Conservation (phyloP, 768 basidiomycete genomes). For the Naganishia onofrii region DNA sequence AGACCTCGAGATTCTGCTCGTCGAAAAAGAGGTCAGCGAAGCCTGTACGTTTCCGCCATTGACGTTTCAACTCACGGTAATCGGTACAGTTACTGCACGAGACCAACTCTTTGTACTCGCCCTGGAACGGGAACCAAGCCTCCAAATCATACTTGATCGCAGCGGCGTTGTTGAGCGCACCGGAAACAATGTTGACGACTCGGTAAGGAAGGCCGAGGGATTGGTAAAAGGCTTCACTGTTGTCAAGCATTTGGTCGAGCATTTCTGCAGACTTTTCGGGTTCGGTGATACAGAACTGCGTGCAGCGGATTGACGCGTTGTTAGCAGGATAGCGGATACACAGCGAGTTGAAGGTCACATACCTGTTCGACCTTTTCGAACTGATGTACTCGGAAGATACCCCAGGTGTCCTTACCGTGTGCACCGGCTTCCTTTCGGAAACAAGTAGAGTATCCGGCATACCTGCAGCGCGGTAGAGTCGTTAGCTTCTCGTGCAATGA, state of each 20-base stretch:
- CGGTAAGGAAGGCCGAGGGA: conserved; percentile 88
- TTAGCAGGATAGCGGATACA: conserved; percentile 22
- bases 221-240: conserved; percentile 93
- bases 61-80: conserved; percentile 69
- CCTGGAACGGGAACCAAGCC: conserved; percentile 99
- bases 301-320: background rate
- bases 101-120: conserved; percentile 92
- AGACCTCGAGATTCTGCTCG: conserved; percentile 81
- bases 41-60: background rate
- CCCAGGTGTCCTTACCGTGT: conserved; percentile 97
- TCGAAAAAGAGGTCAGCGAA: background rate
- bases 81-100: conserved; percentile 98
- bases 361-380: conserved; percentile 93
- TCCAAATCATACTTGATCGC: conserved; percentile 96
- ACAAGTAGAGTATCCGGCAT: conserved; percentile 70
- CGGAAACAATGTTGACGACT: conserved; percentile 89
- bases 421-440: conserved; percentile 99
- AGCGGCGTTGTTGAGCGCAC: conserved; percentile 93
- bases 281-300: conserved; percentile 87
- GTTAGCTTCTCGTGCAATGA: no score
- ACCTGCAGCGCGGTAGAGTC: conserved; percentile 39
- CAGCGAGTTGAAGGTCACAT: background rate
- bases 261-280: conserved; percentile 91
- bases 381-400: conserved; percentile 99
- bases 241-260: conserved; percentile 85